Evolutionary conservation across 140 eudicot genomes (phyloP), one percentile per base, ranked within the genome.

Genomic region (Erigeron philadelphicus): DNA sequence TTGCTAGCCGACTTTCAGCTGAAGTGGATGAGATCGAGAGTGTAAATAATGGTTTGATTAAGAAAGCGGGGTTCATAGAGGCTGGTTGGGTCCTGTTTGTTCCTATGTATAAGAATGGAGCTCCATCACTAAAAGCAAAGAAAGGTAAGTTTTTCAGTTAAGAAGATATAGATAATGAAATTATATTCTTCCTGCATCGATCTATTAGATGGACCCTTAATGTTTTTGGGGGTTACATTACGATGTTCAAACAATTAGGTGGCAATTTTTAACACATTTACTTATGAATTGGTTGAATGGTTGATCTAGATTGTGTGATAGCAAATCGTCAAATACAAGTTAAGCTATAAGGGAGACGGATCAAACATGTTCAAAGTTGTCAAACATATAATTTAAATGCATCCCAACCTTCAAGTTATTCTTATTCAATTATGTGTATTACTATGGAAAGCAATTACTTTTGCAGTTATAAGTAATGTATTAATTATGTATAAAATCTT

Each of bases 1-100:
- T 89, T 54, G 94, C 76, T 71, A 45, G 42, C 17, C 67, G 81
- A 31, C 75, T 89, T 21, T 79, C 90, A 25, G 86, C 96, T 66
- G 78, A 69, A n/a, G 78, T 76, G 13, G 66, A 43, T 67, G 84
- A 74, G 76, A 84, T 89, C 11, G 77, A 80, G 81, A 78, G 23
- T 3, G 66, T 75, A 38, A 89, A 89, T 60, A 44, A 62, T 8
- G 78, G 0, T 75, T 73, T 86, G 87, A 61, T 73, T 31, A 50
- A 66, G 38, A 61, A 67, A 57, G 71, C 90, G 1, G 70, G 72
- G 66, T 89, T 45, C 40, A 78, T 89, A 21, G 64, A 73, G 3
- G 68, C 47, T 19, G 95, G 85, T 35, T 89, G 94, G 95, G 82
- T 89, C n/a, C 59, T 89, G 71, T 89, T 67, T 61, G 88, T 89